Base-by-base conservation (phyloP, 768 basidiomycete species). In the Gymnopilus junonius region DNA sequence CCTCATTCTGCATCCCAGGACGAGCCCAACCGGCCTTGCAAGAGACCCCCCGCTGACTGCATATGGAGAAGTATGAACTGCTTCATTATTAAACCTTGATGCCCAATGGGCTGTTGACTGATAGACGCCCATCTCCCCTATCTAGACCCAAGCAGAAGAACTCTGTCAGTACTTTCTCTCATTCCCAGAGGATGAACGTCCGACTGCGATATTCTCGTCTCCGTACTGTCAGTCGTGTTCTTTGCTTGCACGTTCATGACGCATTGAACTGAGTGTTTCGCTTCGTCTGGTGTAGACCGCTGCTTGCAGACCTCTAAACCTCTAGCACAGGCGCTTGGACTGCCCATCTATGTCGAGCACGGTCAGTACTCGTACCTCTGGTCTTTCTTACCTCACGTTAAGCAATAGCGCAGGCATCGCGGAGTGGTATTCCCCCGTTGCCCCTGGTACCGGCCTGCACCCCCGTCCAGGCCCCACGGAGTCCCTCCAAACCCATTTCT, bases 271-370 rank as follows among this genome's bases (percentile, higher is more conserved):
- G 45, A 65, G n/a, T 29, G 34, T 40, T 25, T 55, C 27, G 53
- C 35, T n/a, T 14, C 23, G 32, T 12, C 39, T 6, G 46, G 25
- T 34, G 35, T 67, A 94, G 92, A 95, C 76, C 90, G 94, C n/a
- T 95, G 94, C 73, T 78, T 95, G 23, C 93, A 95, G 72, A 95
- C 94, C 0, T 77, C 89, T 1, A 79, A 82, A 32, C 93, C 94
- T 2, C 76, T 82, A 2, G 85, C 94, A 15, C 72, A 77, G 39
- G 83, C 85, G 0, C 80, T 95, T 20, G 77, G 79, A 14, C 64
- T 94, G 3, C 92, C 93, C 0, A 84, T 95, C 55, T 90, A 84
- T 65, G 84, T 91, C 14, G 94, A 95, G 68, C 93, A 94, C 67
- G 94, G 93, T 87, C 63, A 55, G 76, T 67, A n/a, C 25, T 45